Evolutionary conservation across 2,329 filamentous ascomycete species (phyloP).

Genomic region (Cordyceps militaris): DNA sequence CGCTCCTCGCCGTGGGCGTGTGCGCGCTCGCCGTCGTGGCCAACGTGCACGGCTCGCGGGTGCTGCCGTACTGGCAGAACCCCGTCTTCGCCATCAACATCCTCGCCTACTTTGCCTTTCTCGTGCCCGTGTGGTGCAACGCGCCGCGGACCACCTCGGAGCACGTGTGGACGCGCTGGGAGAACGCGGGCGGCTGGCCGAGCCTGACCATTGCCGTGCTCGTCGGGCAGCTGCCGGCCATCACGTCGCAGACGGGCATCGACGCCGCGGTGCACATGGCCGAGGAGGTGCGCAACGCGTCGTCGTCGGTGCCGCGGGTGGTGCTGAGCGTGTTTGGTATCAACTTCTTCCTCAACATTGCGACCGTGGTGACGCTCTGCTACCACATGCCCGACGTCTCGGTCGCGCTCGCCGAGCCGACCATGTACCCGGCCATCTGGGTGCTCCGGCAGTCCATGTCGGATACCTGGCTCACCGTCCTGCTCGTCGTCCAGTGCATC

Average conservation of each 20-base stretch:
- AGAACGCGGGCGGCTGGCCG: constrained; percentile 15
- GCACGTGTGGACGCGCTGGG: constrained; percentile 14
- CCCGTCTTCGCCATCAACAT: constrained; percentile 15
- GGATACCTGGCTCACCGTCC: constrained; percentile 10
- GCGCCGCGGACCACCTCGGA: constrained; percentile 11
- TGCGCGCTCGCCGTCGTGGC: constrained; percentile 5
- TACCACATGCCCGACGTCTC: constrained; percentile 14
- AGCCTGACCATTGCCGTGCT: constrained; percentile 13
- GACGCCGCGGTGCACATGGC: constrained; percentile 15
- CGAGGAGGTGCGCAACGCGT: constrained; percentile 16
- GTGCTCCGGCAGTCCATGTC: constrained; percentile 12
- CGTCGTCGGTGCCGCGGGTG: constrained; percentile 13
- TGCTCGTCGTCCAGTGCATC: constrained; percentile 10
- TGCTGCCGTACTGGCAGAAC: constrained; percentile 15
- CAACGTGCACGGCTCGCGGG: constrained; percentile 11
- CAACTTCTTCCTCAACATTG: constrained; percentile 7
- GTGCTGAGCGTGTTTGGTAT: constrained; percentile 9
- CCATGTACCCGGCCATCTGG: constrained; percentile 12
- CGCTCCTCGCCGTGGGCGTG: constrained; percentile 12
- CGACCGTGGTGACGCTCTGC: constrained; percentile 10
- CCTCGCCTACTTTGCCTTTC: constrained; percentile 13
- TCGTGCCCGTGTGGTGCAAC: constrained; percentile 16
- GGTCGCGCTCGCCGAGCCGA: constrained; percentile 9
- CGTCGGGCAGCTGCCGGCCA: constrained; percentile 15
- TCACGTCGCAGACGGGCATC: constrained; percentile 12